Conservation (phyloP, 371 early-diverging fungal species). For the Haplosporangium sp. region DNA sequence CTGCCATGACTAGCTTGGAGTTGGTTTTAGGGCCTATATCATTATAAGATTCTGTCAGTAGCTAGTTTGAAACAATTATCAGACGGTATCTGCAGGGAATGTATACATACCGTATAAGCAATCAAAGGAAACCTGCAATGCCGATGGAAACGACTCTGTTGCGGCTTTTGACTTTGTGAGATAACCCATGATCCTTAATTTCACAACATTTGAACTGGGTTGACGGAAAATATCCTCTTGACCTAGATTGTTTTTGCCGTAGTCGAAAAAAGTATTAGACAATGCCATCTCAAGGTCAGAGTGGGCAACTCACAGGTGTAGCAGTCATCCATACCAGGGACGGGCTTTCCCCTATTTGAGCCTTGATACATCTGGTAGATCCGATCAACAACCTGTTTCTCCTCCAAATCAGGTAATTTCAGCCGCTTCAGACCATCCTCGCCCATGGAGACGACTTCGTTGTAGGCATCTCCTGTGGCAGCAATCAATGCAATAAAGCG, state of each 20-base stretch:
- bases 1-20: slow-evolving; percentile 73
- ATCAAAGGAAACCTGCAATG: slow-evolving; percentile 83
- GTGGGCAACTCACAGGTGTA: no score
- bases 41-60: no score
- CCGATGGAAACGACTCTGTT: slow-evolving; percentile 70
- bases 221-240: slow-evolving; percentile 32
- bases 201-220: slow-evolving; percentile 67
- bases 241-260: slow-evolving; percentile 3
- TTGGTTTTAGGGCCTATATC: slow-evolving; percentile 68
- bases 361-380: slow-evolving; percentile 74
- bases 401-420: slow-evolving; percentile 72
- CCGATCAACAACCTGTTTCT: slow-evolving; percentile 60
- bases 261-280: no score
- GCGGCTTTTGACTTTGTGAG: slow-evolving; percentile 73
- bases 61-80: no score
- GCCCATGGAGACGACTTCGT: slow-evolving; percentile 72
- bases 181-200: slow-evolving; percentile 71
- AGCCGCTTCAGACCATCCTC: slow-evolving; percentile 77
- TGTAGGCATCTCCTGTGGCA: slow-evolving; percentile 74
- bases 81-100: neutral
- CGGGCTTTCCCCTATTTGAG: slow-evolving; percentile 29
- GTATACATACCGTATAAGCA: slow-evolving; percentile 72
- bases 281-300: no score
- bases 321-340: slow-evolving; percentile 21
- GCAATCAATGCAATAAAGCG: slow-evolving; percentile 71